A percentile compares a stretch with the other conserved stretches of the same genome.
Evolutionary conservation across 768 basidiomycete genomes (phyloP).

Genomic region (Austroboletus festivus): DNA sequence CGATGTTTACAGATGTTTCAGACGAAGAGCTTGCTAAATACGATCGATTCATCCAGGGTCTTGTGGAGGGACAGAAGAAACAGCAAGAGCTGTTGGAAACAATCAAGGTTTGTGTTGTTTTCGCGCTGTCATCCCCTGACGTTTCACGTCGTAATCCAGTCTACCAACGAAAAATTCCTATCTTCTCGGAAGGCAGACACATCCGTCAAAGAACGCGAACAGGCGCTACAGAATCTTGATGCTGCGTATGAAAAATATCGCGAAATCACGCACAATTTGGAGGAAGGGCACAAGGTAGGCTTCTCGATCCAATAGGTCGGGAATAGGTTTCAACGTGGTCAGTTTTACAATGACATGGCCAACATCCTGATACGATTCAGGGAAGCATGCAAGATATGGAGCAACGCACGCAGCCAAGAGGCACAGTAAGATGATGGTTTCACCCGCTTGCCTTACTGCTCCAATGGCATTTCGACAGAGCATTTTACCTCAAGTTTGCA

Average conservation of each 20-base stretch:
- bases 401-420: slow-evolving; percentile 66
- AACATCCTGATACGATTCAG: slow-evolving; percentile 71
- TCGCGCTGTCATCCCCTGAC: not conserved
- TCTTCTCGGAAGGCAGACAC: slow-evolving; percentile 76
- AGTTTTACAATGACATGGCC: slow-evolving; percentile 91
- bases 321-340: not conserved
- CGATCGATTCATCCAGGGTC: slow-evolving; percentile 65
- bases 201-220: slow-evolving; percentile 74
- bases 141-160: slow-evolving; percentile 34
- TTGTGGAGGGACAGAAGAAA: slow-evolving; percentile 48
- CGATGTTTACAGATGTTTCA: slow-evolving; percentile 83
- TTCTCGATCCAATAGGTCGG: too few species aligned
- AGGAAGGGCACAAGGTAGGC: slow-evolving; percentile 80
- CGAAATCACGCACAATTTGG: slow-evolving; percentile 80
- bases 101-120: slow-evolving; percentile 54
- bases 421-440: slow-evolving; percentile 51
- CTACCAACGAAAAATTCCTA: slow-evolving; percentile 70
- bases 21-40: slow-evolving; percentile 81
- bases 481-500: slow-evolving; percentile 19
- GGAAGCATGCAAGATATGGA: slow-evolving; percentile 74
- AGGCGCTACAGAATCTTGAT: slow-evolving; percentile 78
- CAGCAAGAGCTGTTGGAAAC: slow-evolving; percentile 64
- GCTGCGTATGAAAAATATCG: slow-evolving; percentile 83
- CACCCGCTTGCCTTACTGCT: not conserved
- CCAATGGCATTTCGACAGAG: slow-evolving; percentile 8